Percentiles rank a stretch among this genome's conserved stretches.
Conservation (phyloP, 495 filamentous ascomycete genomes). For the Podospora pseudopauciseta region DNA sequence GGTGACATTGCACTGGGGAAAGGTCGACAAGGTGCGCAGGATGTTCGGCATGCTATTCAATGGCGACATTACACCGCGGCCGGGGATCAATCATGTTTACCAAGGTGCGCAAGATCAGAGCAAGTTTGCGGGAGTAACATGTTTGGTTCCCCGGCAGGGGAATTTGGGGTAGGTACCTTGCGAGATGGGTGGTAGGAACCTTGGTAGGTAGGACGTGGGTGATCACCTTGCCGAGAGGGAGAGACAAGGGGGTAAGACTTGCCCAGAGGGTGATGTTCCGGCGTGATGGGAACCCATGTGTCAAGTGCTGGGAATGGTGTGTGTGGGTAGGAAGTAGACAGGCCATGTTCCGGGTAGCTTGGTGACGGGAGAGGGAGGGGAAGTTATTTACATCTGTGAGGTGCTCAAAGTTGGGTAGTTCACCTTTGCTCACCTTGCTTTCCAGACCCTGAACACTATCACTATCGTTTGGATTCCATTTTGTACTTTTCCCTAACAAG, state of each 20-base stretch:
- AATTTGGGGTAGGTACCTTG: not conserved
- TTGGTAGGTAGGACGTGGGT: not conserved
- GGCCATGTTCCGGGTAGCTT: not conserved
- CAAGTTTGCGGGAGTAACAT: constrained; percentile 11
- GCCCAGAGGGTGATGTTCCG: not conserved
- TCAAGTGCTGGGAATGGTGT: not conserved
- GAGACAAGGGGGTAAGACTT: too few species aligned
- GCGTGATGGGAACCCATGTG: not conserved
- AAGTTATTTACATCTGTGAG: not conserved
- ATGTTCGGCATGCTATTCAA: not conserved
- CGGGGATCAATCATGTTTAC: not conserved
- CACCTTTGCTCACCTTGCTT: not conserved
- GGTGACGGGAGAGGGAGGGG: not conserved
- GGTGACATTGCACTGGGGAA: not conserved
- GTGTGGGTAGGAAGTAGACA: not conserved
- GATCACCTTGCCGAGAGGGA: not conserved
- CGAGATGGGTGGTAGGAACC: not conserved
- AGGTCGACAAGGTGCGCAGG: not conserved
- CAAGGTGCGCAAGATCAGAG: constrained; percentile 1
- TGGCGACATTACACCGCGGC: not conserved
- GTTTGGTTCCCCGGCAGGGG: not conserved
- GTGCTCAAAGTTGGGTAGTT: not conserved
- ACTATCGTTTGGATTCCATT: not conserved
- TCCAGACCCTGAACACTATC: too few species aligned
- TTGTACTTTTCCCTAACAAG: not conserved